Conservation (phyloP, 1,139 yeast species). For the Saccharomyces hybrid region DNA sequence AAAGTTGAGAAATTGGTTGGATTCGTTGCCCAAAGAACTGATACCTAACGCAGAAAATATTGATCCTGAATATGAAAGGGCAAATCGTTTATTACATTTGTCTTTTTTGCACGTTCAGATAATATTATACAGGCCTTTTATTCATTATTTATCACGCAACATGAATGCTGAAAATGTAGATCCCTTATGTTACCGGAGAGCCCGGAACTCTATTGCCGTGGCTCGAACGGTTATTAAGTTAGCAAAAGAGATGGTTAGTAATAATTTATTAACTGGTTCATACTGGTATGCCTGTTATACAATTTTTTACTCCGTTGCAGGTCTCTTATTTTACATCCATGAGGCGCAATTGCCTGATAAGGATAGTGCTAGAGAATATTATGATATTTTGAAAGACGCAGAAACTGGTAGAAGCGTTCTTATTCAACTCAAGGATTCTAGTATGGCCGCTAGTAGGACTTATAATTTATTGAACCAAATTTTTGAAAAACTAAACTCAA, state of each 20-base stretch:
- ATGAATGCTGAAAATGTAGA: conserved; percentile 36
- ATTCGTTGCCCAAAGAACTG: conserved; percentile 61
- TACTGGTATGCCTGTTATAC: conserved; percentile 93
- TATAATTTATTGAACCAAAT: conserved; percentile 70
- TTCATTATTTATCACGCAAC: conserved; percentile 57
- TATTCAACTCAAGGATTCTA: conserved; percentile 60
- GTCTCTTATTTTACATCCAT: conserved; percentile 76
- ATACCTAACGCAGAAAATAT: conserved; percentile 53
- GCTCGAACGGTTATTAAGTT: conserved; percentile 78
- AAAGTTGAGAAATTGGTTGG: conserved; percentile 69
- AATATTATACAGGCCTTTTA: conserved; percentile 82
- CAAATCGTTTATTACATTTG: conserved; percentile 68
- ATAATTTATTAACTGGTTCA: conserved; percentile 70
- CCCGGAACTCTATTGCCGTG: conserved; percentile 76
- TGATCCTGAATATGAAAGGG: conserved; percentile 63
- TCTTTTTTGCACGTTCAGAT: conserved; percentile 79
- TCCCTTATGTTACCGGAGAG: conserved; percentile 54
- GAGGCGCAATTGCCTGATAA: conserved; percentile 53
- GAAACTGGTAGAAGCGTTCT: conserved; percentile 73
- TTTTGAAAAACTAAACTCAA: conserved; percentile 65
- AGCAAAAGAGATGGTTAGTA: conserved; percentile 75
- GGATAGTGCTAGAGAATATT: conserved; percentile 54
- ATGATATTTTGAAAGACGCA: conserved; percentile 57
- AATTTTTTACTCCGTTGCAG: conserved; percentile 85
- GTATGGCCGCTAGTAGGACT: conserved; percentile 73